Base-by-base conservation (phyloP, 805 yeast genomes). In the Ogataea populi-albae region DNA sequence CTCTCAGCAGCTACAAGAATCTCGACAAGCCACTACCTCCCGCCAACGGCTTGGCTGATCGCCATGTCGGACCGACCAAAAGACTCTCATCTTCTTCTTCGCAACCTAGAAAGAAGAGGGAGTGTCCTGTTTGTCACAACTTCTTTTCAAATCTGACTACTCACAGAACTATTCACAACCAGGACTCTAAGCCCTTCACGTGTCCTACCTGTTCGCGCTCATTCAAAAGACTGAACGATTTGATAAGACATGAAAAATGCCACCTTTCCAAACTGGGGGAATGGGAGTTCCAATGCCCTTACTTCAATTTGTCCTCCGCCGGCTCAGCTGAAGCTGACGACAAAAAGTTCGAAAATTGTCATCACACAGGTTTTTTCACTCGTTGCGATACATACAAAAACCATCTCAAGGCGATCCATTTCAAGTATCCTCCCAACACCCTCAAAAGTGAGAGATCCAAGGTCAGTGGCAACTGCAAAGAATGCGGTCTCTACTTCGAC, bases 371-470 rank as follows among this genome's bases (percentile, higher is more conserved):
- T 4, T 79, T 84, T 20, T 88, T 88, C 52, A 79, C 88, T 9
- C 71, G 97, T 33, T 84, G 96, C 57, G 97, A 88, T 56, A 88
- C 97, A 4, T 88, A 77, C 64, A 88, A 88, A 55, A 88, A 88
- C 61, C 97, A 88, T 61, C 67, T 88, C 43, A 86, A 85, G 57
- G 94, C 96, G 2, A 71, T 88, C 43, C 97, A 88, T 55, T 88
- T 88, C 58, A 82, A 77, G 46, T 88, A 88, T 59, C 96, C 96
- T 4, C 73, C 73, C 25, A 95, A 95, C 5, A 87, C 95, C 3
- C 77, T 80, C 54, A 86, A 87, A 61, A 79, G 75, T 42, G 83
- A 86, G 50, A 72, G 97, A 44, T 59, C 62, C 15, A 71, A 75
- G 34, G 85, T 80, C 26, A 59, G 69, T 15, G 97, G 97, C 6